Conservation (phyloP, 495 filamentous ascomycete genomes). For the Articulospora tetracladia region DNA sequence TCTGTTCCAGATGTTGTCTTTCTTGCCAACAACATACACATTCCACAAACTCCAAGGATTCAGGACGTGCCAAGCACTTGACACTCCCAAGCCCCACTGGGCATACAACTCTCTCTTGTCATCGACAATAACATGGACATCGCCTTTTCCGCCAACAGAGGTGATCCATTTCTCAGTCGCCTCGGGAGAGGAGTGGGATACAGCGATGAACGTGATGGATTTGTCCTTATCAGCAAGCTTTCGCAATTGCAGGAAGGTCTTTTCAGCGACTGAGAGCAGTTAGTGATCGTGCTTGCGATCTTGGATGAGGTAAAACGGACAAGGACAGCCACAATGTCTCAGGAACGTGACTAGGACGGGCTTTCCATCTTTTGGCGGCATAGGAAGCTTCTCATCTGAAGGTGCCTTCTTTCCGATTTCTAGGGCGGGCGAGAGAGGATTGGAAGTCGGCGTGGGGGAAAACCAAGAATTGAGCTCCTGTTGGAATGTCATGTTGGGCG, state of each 20-base stretch:
- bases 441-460: conserved; percentile 20
- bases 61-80: conserved; percentile 48
- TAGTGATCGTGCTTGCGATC: neutral
- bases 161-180: conserved; percentile 52
- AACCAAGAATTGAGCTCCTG: conserved; percentile 32
- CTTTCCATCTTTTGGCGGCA: conserved; percentile 37
- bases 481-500: conserved; percentile 22
- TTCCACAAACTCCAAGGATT: conserved; percentile 40
- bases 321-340: conserved; percentile 59
- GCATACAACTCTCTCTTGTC: conserved; percentile 44
- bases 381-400: conserved; percentile 33
- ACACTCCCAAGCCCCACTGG: conserved; percentile 50
- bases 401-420: conserved; percentile 46
- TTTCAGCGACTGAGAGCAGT: conserved; percentile 49
- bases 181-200: conserved; percentile 49
- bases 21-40: conserved; percentile 41
- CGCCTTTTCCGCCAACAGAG: conserved; percentile 43
- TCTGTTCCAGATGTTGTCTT: conserved; percentile 53
- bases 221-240: conserved; percentile 39
- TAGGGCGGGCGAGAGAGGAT: conserved; percentile 34
- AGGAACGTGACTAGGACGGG: conserved; percentile 54
- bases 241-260: conserved; percentile 47
- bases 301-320: conserved; percentile 29
- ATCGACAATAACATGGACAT: conserved; percentile 52
- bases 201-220: conserved; percentile 49